Percentiles rank a stretch among this genome's conserved stretches.
Conservation (phyloP, 2,329 filamentous ascomycete genomes). For the Ilyonectria mors-panacis region DNA sequence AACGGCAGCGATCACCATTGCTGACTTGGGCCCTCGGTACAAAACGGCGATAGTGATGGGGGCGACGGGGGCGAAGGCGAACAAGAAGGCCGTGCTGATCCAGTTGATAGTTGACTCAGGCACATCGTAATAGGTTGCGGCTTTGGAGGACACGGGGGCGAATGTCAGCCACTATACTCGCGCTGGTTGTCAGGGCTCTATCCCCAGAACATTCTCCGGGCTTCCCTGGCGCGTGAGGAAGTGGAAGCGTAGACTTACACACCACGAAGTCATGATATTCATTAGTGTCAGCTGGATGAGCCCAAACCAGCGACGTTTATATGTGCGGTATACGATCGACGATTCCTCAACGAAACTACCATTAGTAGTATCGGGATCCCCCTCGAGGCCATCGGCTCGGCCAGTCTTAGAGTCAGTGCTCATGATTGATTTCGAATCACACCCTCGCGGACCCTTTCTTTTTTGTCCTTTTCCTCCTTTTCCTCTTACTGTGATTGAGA, state of each 20-base stretch:
- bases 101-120: slow-evolving; percentile 88
- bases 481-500: background rate
- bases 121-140: slow-evolving; percentile 82
- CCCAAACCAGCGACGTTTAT: slow-evolving; percentile 92
- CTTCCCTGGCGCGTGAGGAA: slow-evolving; percentile 13
- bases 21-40: slow-evolving; percentile 82
- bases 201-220: background rate
- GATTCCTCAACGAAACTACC: slow-evolving; percentile 42
- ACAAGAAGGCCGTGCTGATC: slow-evolving; percentile 89
- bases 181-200: background rate
- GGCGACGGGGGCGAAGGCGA: slow-evolving; percentile 81
- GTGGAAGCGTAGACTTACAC: slow-evolving; percentile 74
- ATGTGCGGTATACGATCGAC: slow-evolving; percentile 62
- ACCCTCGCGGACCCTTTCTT: background rate
- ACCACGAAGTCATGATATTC: slow-evolving; percentile 95
- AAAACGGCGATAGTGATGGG: slow-evolving; percentile 84
- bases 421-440: slow-evolving; percentile 32
- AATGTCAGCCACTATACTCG: slow-evolving; percentile 85
- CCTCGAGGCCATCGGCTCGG: slow-evolving; percentile 47
- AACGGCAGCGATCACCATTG: slow-evolving; percentile 80
- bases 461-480: background rate
- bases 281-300: slow-evolving; percentile 85
- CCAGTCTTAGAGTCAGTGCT: slow-evolving; percentile 34
- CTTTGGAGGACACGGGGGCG: slow-evolving; percentile 82
- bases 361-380: slow-evolving; percentile 35